These are phyloP conservation scores for Ballota nigra DNA, from an alignment of 257 asterid genomes.

Conservation along the genomic window DNA sequence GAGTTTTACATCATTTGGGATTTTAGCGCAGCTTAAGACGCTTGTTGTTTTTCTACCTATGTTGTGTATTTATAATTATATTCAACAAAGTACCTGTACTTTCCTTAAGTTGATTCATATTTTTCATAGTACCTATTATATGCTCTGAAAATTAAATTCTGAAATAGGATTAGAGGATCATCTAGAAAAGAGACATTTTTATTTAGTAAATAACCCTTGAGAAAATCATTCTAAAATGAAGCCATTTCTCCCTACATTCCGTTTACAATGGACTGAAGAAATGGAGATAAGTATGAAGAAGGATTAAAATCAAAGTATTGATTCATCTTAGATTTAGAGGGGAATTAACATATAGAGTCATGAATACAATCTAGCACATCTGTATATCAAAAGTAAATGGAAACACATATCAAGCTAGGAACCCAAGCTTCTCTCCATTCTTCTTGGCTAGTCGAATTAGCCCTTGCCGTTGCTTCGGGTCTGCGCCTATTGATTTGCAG, in stretches of 20 bases:
- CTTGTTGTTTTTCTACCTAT: background rate
- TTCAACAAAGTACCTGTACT: background rate
- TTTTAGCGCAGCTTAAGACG: background rate
- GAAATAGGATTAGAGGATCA: background rate
- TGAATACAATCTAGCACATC: slow-evolving; percentile 21
- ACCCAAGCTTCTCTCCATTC: slow-evolving; percentile 85
- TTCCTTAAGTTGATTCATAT: background rate
- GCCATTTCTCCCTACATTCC: background rate
- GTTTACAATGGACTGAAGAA: background rate
- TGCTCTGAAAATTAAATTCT: background rate
- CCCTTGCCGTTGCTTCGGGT: slow-evolving; percentile 82
- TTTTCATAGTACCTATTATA: background rate
- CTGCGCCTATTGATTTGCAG: slow-evolving; percentile 96
- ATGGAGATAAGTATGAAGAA: background rate
- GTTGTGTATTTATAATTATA: background rate
- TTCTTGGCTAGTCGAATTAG: slow-evolving; percentile 88
- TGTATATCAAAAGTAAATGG: background rate
- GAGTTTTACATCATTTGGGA: slow-evolving; percentile 9
- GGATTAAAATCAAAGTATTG: background rate
- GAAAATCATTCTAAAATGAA: background rate
- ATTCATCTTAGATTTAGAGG: slow-evolving; percentile 3
- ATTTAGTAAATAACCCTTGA: too few species aligned
- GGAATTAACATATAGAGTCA: background rate
- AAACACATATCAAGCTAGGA: slow-evolving; percentile 53
- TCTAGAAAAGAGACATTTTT: too few species aligned